Percentiles rank a stretch among this genome's conserved stretches.
phyloP scores from a whole-genome alignment of 225 moss, liverwort and hornwort species.

The Asterella californica region DNA sequence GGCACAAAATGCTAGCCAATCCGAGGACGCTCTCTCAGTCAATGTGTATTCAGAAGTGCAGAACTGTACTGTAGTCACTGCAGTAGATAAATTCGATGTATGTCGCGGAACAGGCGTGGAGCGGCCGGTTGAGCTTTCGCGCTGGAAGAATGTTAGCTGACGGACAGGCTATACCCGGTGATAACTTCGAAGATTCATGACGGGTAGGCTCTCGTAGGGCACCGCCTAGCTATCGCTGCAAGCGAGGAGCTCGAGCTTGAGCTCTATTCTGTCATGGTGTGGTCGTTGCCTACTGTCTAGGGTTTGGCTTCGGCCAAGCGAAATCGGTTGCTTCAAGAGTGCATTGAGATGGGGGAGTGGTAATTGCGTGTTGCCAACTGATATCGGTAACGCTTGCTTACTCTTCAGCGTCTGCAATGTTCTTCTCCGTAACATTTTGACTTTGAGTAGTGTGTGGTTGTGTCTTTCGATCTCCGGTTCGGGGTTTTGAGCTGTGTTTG shows the following conservation, averaged over 20 bases:
- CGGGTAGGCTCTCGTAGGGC: neutral
- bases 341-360: neutral
- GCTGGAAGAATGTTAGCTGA: conserved; percentile 1
- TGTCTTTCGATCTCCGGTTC: neutral
- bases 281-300: neutral
- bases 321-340: conserved; percentile 3
- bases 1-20: neutral
- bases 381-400: neutral
- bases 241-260: neutral
- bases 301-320: conserved; percentile 10
- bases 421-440: neutral
- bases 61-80: neutral
- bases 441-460: neutral
- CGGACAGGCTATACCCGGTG: conserved; percentile 15
- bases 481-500: no score
- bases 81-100: neutral
- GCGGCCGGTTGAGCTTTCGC: neutral
- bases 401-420: neutral
- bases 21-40: neutral
- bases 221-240: neutral
- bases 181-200: neutral
- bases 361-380: conserved; percentile 9
- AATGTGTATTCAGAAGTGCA: neutral
- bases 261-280: neutral
- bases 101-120: neutral